phyloP scores from a whole-genome alignment of 495 filamentous ascomycete genomes.

The Rhypophila decipiens region DNA sequence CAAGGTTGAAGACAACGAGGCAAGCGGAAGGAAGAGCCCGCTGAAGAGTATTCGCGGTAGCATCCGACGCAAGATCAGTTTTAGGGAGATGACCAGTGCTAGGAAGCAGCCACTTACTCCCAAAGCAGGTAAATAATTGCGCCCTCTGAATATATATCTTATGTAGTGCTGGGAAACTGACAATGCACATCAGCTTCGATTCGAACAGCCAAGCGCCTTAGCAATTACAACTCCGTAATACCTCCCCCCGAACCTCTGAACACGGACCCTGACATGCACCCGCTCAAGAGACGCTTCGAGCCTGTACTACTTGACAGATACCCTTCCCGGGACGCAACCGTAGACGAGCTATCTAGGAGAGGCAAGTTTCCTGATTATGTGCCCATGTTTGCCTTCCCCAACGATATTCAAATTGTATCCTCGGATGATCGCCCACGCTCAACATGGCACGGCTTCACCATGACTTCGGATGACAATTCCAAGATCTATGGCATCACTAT shows the following conservation, averaged over 20 bases:
- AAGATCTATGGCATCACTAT: slow-evolving; percentile 88
- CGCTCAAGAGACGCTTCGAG: slow-evolving; percentile 87
- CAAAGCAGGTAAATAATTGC: slow-evolving; percentile 73
- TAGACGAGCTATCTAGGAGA: slow-evolving; percentile 71
- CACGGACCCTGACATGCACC: slow-evolving; percentile 88
- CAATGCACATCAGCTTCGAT: slow-evolving; percentile 62
- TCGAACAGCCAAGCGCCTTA: slow-evolving; percentile 80
- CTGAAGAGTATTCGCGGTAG: slow-evolving; percentile 59
- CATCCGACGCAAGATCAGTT: slow-evolving; percentile 79
- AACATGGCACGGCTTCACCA: slow-evolving; percentile 98
- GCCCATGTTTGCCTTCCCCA: slow-evolving; percentile 98
- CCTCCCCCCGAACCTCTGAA: slow-evolving; percentile 87
- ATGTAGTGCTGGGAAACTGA: too few species aligned
- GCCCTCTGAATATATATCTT: too few species aligned
- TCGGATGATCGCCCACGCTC: slow-evolving; percentile 87
- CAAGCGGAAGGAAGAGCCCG: slow-evolving; percentile 39
- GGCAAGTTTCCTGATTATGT: slow-evolving; percentile 94
- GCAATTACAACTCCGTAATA: slow-evolving; percentile 98
- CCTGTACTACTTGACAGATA: slow-evolving; percentile 92
- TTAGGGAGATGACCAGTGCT: slow-evolving; percentile 89
- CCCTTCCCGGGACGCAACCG: slow-evolving; percentile 70
- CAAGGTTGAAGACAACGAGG: slow-evolving; percentile 62
- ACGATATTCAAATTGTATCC: slow-evolving; percentile 94
- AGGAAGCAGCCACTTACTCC: slow-evolving; percentile 74
- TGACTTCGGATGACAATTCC: slow-evolving; percentile 89